Evolutionary conservation across 2,329 filamentous ascomycete genomes (phyloP), one percentile per base, ranked within the genome.

Genomic region (Rutstroemia sp.): DNA sequence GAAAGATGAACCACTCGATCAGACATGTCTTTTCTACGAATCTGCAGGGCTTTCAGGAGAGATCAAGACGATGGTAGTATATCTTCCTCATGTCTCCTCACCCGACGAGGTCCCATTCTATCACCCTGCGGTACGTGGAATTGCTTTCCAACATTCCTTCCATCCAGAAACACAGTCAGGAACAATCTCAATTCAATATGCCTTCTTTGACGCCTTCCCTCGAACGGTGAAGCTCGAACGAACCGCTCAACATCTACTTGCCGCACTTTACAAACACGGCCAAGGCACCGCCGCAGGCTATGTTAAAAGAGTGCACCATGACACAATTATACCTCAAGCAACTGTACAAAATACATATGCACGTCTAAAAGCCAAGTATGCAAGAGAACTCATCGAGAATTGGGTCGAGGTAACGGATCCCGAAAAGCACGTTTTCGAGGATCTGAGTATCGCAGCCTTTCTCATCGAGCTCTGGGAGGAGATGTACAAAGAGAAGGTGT

Each of bases 361-460:
- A 0, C 76, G 78, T 17, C 78, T 99, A 6, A 97, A 97, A 72
- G 75, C 81, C 53, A 87, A 81, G 64, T 91, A 97, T 68, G 90
- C 89, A 0, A 79, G 81, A 19, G 66, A 72, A 1, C 74, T 99
- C 12, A 86, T 91, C 14, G 72, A 81, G n/a, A 74, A 72, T 1
- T 99, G 92, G 94, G 84, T 84, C 14, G 94, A 97, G 73, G 80
- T 80, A 51, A 97, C 92, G 0, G 91, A 95, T 68, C 89, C 92
- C 0, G 76, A 77, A 16, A 99, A 97, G 70, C 92, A 97, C 68
- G 90, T 97, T 2, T 97, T 96, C 71, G 94, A 99, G 69, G 92
- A 97, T 68, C 74, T 99, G 19, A 81, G 84, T 4, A 96, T 99
- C 60, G 88, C 92, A 0, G 88, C 92, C 0, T 99, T 96, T 65